phyloP scores from a whole-genome alignment of 2,329 filamentous ascomycete genomes.

The Fusarium dlaminii region DNA sequence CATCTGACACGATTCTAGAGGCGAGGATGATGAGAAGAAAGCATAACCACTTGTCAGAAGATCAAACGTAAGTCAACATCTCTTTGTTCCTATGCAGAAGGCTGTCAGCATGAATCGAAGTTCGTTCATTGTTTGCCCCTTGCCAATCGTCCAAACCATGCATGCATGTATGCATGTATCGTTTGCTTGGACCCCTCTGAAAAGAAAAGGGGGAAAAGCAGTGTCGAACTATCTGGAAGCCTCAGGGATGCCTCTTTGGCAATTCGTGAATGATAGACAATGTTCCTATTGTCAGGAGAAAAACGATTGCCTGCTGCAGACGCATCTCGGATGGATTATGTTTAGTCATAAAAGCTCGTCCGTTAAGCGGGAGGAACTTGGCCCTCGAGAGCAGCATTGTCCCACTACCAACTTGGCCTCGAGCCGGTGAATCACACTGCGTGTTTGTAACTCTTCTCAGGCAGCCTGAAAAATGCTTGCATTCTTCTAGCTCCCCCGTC shows the following conservation, averaged over 20 bases:
- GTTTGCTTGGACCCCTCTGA: not conserved
- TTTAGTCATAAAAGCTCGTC: not conserved
- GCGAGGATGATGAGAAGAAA: slow-evolving; percentile 31
- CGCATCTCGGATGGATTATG: not conserved
- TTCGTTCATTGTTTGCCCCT: not conserved
- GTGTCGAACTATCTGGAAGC: not conserved
- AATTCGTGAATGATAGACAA: slow-evolving; percentile 10
- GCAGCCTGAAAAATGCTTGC: not conserved
- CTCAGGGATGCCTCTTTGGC: not conserved
- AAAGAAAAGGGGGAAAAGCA: not conserved
- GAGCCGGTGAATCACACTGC: slow-evolving; percentile 15
- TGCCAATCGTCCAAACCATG: not conserved
- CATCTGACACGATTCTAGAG: slow-evolving; percentile 29
- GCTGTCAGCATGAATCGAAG: not conserved
- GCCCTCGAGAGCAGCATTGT: slow-evolving; percentile 13
- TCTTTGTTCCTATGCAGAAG: not conserved
- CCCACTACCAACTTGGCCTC: not conserved
- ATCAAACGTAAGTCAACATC: slow-evolving; percentile 30
- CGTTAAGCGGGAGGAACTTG: not conserved
- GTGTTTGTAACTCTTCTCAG: not conserved
- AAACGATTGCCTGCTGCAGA: not conserved
- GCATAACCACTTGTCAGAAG: slow-evolving; percentile 37
- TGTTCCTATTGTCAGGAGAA: not conserved
- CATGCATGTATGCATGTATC: not conserved
- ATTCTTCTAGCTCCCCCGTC: not conserved